Conservation (phyloP, 257 asterid species). For the Verbascum thapsus region DNA sequence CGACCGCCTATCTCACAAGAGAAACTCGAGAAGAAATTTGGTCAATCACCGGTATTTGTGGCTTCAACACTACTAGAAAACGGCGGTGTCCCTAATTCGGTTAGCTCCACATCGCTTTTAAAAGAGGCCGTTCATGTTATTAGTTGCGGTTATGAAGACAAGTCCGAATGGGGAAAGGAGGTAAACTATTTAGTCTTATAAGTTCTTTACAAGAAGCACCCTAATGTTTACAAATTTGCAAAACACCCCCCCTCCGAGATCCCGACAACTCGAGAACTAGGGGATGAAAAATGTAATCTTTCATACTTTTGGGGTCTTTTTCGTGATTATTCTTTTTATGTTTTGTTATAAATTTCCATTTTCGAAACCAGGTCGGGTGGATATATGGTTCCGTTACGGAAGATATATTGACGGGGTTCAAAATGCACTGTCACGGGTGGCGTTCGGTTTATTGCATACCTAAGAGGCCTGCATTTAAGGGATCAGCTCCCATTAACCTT, state of each 20-base stretch:
- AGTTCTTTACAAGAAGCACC: too few species aligned
- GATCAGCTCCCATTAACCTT: slow-evolving; percentile 86
- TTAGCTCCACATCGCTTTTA: slow-evolving; percentile 49
- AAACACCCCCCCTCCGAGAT: too few species aligned
- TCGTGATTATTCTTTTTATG: too few species aligned
- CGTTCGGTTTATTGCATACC: slow-evolving; percentile 93
- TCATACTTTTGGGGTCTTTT: too few species aligned
- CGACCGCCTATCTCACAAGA: slow-evolving; percentile 51
- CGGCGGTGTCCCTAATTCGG: slow-evolving; percentile 58
- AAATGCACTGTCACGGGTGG: slow-evolving; percentile 98
- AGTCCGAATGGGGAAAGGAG: slow-evolving; percentile 98
- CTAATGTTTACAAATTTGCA: too few species aligned
- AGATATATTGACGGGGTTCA: slow-evolving; percentile 92
- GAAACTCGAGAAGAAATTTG: slow-evolving; percentile 79
- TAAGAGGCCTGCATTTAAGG: slow-evolving; percentile 79
- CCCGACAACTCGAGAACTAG: too few species aligned
- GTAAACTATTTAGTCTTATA: slow-evolving; percentile 32
- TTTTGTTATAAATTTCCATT: slow-evolving; percentile 22
- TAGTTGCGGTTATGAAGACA: slow-evolving; percentile 91
- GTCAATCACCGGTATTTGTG: slow-evolving; percentile 81
- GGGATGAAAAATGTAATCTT: too few species aligned
- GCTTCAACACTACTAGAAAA: slow-evolving; percentile 70
- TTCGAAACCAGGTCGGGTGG: slow-evolving; percentile 80
- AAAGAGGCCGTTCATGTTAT: slow-evolving; percentile 94
- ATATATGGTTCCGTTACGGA: slow-evolving; percentile 93